Base-by-base conservation (phyloP, 1,139 yeast genomes). In the Geotrichum bryndzae region DNA sequence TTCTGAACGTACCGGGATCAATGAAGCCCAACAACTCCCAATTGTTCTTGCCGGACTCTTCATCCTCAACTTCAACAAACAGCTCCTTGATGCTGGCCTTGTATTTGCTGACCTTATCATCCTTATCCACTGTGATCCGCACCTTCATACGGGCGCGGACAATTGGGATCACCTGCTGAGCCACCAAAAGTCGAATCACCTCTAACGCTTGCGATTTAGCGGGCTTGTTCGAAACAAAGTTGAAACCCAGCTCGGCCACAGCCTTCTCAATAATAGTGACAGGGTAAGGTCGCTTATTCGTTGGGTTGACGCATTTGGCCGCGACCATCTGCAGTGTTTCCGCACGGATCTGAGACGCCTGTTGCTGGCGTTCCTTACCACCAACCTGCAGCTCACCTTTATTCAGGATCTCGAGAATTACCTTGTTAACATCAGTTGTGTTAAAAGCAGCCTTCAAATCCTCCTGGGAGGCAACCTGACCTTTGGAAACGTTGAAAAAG, bases 321-420 rank as follows among this genome's bases (percentile, higher is more conserved):
- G 96, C 88, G 54, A 95, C 86, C 55, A 90, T 85, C 61, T 85
- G 90, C 52, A 94, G 78, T 65, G 91, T 87, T 71, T 92, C 97
- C 66, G 90, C 90, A 66, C 86, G 90, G 63, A 88, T 82, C 74
- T 90, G 95, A 64, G 81, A 83, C 64, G 85, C 76, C 73, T 87
- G 87, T 56, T 88, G 87, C 66, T 83, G 87, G 70, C 99, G 80
- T 75, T 94, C 99, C 78, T 90, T 91, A 72, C 91, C 97, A 69
- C 96, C 91, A 61, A 94, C 82, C 73, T 94, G 99, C 68, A 94
- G 86, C 73, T 94, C 99, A 53, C 99, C 99, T 71, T 89, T 90
- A 65, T 83, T 86, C 66, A 94, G 78, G 62, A 94, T 94, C 69
- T 89, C 96, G 59, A 82, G 78, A 51, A 94, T 86, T 61, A 92